phyloP scores from a whole-genome alignment of 345 rosid genomes.

The Brassica cretica region DNA sequence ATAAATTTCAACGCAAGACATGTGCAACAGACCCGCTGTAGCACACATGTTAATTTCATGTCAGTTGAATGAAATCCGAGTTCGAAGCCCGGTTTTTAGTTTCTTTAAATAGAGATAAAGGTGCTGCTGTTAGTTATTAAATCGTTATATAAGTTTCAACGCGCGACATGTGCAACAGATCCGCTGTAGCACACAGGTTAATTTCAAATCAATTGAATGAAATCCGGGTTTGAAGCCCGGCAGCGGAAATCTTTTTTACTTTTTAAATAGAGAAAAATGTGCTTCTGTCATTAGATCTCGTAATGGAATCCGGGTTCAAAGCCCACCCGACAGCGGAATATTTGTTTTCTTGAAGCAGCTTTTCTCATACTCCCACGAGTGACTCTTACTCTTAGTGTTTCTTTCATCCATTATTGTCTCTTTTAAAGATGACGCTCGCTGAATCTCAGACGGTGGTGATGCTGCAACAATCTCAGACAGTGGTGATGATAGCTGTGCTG shows the following conservation, averaged over 20 bases:
- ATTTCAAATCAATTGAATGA: background rate
- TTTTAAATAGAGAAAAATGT: background rate
- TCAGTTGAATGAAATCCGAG: background rate
- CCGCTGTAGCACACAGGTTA: background rate
- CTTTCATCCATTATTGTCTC: conserved; percentile 51
- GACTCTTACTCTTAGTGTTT: conserved; percentile 10
- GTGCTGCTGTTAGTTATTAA: background rate
- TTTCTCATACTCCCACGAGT: conserved; percentile 57
- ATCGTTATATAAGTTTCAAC: background rate
- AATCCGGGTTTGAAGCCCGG: background rate
- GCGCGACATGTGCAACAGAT: background rate
- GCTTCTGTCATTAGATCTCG: no score
- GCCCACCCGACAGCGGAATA: no score
- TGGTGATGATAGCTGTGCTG: conserved; percentile 24
- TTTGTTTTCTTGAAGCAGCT: conserved; percentile 40
- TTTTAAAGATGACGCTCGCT: conserved; percentile 44
- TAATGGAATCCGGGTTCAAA: background rate
- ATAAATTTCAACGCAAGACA: no score
- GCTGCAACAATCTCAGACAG: conserved; percentile 49
- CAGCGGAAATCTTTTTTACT: background rate
- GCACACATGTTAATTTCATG: background rate
- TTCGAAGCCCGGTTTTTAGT: background rate
- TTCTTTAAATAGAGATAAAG: background rate
- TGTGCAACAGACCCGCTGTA: background rate
- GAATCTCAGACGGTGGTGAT: conserved; percentile 43